Base-by-base conservation (phyloP, 2,329 filamentous ascomycete genomes). In the Nannizziopsis arthrosporioides region DNA sequence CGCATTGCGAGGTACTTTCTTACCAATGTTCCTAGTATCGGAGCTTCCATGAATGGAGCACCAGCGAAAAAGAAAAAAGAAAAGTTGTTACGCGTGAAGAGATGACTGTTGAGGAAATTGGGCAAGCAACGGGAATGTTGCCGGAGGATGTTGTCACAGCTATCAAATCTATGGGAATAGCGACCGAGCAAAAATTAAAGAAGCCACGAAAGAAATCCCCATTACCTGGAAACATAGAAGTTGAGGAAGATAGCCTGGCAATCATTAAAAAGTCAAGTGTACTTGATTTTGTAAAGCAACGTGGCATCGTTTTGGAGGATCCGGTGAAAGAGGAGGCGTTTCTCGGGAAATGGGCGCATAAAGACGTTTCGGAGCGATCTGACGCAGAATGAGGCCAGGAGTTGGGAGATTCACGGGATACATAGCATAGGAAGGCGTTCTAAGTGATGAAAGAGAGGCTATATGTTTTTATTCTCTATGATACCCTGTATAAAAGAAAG, bases 131-230 rank as follows among this genome's bases (percentile, higher is more conserved):
- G 0, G 94, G 85, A 72, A 94, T 96, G 63, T 73, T 83, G 48
- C 75, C 77, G 0, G 90, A 95, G 38, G 90, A 96, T 66, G 86
- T 90, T 50, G 75, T 94, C 38, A 72, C 72, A 0, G 81, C 87
- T 18, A 69, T 95, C 47, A 79, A 84, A 51, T 81, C 86, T 50
- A 94, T 95, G 86, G 81, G 76, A 7, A 69, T 92, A 32, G 71
- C 83, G 41, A 74, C 77, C 52, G 61, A 62, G 15, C 69, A 68
- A 50, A 72, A 72, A 56, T 69, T 60, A 12, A 62, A 42, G 65
- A 80, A 64, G 72, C 82, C 59, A 76, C 55, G 75, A 69, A 61
- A 63, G 68, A 63, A 69, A 69, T 67, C 35, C 14, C 57, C 61
- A 22, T 49, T 56, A 14, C 46, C 51, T 11, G 51, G 48, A 18